These are phyloP conservation scores for Blastobotrys indianensis DNA, from an alignment of 1,139 yeast species.

Conservation along the genomic window DNA sequence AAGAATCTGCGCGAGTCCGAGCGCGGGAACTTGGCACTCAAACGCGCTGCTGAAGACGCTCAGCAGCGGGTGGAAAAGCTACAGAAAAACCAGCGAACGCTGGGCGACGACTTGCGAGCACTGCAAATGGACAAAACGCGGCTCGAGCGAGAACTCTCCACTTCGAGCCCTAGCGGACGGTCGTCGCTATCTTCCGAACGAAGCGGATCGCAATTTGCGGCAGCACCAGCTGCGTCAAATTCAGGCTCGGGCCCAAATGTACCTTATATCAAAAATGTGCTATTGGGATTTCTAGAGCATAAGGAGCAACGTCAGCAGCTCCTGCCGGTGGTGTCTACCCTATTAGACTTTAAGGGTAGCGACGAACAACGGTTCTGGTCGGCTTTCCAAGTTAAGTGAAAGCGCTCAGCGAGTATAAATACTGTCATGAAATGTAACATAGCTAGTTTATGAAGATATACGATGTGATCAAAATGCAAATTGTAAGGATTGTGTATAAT, in stretches of 20 bases:
- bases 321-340: conserved; percentile 75
- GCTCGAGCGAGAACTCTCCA: background rate
- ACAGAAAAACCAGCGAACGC: conserved; percentile 52
- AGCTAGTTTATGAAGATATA: background rate
- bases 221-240: background rate
- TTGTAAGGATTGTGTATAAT: too few species aligned
- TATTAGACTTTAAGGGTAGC: conserved; percentile 58
- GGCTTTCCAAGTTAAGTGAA: conserved; percentile 39
- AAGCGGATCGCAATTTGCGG: background rate
- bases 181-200: background rate
- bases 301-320: conserved; percentile 83
- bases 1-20: conserved; percentile 28
- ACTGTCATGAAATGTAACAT: background rate
- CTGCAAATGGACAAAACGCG: conserved; percentile 2
- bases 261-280: conserved; percentile 80
- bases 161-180: background rate
- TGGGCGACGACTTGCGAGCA: conserved; percentile 52
- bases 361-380: conserved; percentile 67
- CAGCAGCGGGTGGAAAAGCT: conserved; percentile 37
- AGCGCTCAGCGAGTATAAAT: background rate
- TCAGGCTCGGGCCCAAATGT: conserved; percentile 39
- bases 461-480: too few species aligned
- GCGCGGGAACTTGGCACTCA: conserved; percentile 29
- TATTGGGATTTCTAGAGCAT: conserved; percentile 84
- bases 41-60: conserved; percentile 33